A percentile compares a stretch with the other conserved stretches of the same genome.
Conservation (phyloP, 2,329 filamentous ascomycete genomes). For the Ophidiomyces ophidiicola region DNA sequence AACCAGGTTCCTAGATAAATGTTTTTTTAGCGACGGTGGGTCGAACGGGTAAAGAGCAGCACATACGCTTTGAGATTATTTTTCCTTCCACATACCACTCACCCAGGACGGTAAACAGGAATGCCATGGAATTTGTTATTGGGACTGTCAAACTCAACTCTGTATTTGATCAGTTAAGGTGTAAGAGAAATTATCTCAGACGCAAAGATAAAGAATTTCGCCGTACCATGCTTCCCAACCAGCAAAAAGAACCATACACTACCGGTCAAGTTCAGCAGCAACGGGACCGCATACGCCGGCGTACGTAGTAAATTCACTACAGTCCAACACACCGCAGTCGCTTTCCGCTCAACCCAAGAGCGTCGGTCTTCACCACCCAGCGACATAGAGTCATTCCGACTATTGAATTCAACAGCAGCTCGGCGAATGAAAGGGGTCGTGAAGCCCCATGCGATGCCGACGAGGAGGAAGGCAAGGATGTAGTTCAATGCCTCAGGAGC, state of each 20-base stretch:
- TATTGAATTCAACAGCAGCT: slow-evolving; percentile 64
- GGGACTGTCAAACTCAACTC: slow-evolving; percentile 88
- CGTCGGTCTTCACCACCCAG: slow-evolving; percentile 22
- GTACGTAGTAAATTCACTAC: slow-evolving; percentile 67
- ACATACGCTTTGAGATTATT: slow-evolving; percentile 66
- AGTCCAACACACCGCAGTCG: slow-evolving; percentile 57
- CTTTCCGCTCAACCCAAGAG: slow-evolving; percentile 51
- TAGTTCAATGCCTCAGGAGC: slow-evolving; percentile 54
- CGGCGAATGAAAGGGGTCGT: slow-evolving; percentile 85
- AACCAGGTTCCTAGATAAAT: slow-evolving; percentile 57
- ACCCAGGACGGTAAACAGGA: slow-evolving; percentile 87
- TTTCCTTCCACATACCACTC: slow-evolving; percentile 94
- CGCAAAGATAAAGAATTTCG: slow-evolving; percentile 6
- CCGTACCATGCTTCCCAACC: slow-evolving; percentile 77
- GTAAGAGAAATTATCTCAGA: background rate
- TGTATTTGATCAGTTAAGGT: slow-evolving; percentile 25
- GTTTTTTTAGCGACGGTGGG: slow-evolving; percentile 1
- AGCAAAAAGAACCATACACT: slow-evolving; percentile 95
- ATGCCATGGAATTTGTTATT: slow-evolving; percentile 86
- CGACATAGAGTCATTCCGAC: slow-evolving; percentile 29
- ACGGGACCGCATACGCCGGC: slow-evolving; percentile 70
- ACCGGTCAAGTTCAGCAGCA: slow-evolving; percentile 80
- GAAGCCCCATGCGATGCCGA: slow-evolving; percentile 84
- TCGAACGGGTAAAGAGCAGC: background rate
- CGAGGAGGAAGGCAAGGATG: slow-evolving; percentile 75